Conservation (phyloP, 2,329 filamentous ascomycete species). For the Tympanopsis confertula region DNA sequence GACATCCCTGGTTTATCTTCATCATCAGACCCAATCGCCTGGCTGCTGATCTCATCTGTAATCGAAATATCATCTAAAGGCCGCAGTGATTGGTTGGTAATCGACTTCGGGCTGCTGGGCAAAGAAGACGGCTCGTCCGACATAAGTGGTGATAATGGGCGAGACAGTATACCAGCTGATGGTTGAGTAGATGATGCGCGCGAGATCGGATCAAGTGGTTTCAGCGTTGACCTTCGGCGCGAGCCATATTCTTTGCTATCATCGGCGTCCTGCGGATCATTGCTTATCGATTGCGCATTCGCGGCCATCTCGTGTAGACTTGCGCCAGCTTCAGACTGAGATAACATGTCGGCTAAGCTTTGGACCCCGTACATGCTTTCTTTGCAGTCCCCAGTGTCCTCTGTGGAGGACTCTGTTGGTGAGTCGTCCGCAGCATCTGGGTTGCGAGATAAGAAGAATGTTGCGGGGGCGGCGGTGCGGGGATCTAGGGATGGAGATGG, state of each 20-base stretch:
- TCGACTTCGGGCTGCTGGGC: constrained; percentile 46
- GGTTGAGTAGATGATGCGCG: background rate
- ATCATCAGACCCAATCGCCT: constrained; percentile 23
- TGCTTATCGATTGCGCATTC: background rate
- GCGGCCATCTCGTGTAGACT: background rate
- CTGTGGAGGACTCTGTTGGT: constrained; percentile 23
- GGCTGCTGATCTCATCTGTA: constrained; percentile 33
- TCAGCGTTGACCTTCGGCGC: background rate
- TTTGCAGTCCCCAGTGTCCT: constrained; percentile 13
- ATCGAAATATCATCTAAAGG: constrained; percentile 12
- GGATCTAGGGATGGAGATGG: no score
- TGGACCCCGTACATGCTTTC: constrained; percentile 43
- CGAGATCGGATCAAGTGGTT: background rate
- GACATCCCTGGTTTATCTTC: constrained; percentile 26
- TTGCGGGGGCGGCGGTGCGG: constrained; percentile 31
- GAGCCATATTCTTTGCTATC: background rate
- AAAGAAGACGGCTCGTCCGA: constrained; percentile 34
- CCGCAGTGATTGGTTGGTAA: constrained; percentile 37
- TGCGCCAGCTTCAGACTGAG: constrained; percentile 9
- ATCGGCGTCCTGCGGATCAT: background rate
- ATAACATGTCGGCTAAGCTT: constrained; percentile 33
- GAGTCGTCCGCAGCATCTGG: constrained; percentile 25
- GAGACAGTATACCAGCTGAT: constrained; percentile 10
- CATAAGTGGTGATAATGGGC: constrained; percentile 27
- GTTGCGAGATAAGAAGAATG: constrained; percentile 45